Evolutionary conservation across 2,329 filamentous ascomycete species (phyloP).

Genomic region (Alternaria arbusti): DNA sequence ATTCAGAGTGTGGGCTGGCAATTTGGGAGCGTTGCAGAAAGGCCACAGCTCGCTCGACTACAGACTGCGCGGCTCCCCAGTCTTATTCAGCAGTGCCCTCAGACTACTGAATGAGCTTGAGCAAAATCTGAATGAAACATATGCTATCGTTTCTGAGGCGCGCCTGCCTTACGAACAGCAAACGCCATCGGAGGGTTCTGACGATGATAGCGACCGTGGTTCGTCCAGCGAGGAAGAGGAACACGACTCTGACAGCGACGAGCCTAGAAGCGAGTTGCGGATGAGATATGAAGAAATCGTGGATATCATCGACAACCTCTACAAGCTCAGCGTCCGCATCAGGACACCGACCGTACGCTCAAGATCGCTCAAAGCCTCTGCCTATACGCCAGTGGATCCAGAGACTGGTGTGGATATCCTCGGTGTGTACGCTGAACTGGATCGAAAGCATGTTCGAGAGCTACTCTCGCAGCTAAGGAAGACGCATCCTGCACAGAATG

Average conservation of each 20-base stretch:
- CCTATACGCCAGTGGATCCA: constrained; percentile 43
- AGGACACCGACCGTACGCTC: constrained; percentile 42
- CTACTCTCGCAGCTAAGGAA: constrained; percentile 34
- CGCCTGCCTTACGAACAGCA: constrained; percentile 46
- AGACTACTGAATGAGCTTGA: constrained; percentile 43
- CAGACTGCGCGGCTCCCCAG: constrained; percentile 45
- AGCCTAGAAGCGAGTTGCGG: constrained; percentile 38
- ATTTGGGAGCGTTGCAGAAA: constrained; percentile 46
- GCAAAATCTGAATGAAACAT: constrained; percentile 36
- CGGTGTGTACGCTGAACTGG: constrained; percentile 38
- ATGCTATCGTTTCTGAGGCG: constrained; percentile 33
- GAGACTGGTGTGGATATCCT: constrained; percentile 46
- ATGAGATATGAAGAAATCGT: constrained; percentile 47
- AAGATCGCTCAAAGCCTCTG: constrained; percentile 45
- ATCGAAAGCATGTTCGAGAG: constrained; percentile 38
- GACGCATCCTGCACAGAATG: constrained; percentile 7
- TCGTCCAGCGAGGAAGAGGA: constrained; percentile 39
- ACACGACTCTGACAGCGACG: constrained; percentile 24
- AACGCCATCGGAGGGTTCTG: constrained; percentile 15
- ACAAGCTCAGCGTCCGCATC: constrained; percentile 48
- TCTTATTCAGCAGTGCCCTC: constrained; percentile 41
- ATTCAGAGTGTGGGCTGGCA: constrained; percentile 46
- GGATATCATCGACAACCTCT: constrained; percentile 48
- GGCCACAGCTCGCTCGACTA: constrained; percentile 48
- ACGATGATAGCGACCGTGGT: constrained; percentile 33